Evolutionary conservation across 2,329 filamentous ascomycete genomes (phyloP).

Genomic region (Trichophyton benhamiae): DNA sequence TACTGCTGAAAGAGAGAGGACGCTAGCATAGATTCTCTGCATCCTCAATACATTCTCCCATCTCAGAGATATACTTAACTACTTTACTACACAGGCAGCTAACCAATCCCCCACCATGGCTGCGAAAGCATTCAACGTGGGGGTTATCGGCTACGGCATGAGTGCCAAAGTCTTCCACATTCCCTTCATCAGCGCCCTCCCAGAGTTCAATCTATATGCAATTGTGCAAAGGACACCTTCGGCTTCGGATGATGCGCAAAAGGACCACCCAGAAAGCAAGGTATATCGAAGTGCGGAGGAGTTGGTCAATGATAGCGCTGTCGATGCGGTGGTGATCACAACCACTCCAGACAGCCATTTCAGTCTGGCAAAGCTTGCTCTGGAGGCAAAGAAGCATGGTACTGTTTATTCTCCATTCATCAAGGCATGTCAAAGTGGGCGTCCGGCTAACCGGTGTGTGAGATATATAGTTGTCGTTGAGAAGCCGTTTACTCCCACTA

Average conservation of each 20-base stretch:
- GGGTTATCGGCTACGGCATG: slow-evolving; percentile 49
- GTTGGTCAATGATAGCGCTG: slow-evolving; percentile 51
- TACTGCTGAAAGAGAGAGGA: neutral
- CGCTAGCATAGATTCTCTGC: neutral
- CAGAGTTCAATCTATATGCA: slow-evolving; percentile 55
- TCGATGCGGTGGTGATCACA: slow-evolving; percentile 59
- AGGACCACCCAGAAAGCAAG: slow-evolving; percentile 53
- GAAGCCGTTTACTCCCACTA: slow-evolving; percentile 69
- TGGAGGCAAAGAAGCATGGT: slow-evolving; percentile 59
- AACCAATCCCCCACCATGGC: slow-evolving; percentile 21
- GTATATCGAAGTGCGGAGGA: slow-evolving; percentile 51
- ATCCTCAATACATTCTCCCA: neutral
- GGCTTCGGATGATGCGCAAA: slow-evolving; percentile 51
- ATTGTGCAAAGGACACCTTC: slow-evolving; percentile 64
- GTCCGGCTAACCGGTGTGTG: neutral
- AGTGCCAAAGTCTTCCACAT: slow-evolving; percentile 75
- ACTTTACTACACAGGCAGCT: too few relatives aligned
- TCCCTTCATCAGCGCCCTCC: slow-evolving; percentile 56
- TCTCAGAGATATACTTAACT: neutral
- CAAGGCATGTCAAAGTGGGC: too few relatives aligned
- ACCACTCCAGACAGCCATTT: slow-evolving; percentile 63
- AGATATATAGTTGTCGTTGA: slow-evolving; percentile 56
- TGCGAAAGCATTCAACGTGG: slow-evolving; percentile 42
- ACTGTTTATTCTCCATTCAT: slow-evolving; percentile 6
- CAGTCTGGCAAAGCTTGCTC: slow-evolving; percentile 48